Evolutionary conservation across 805 yeast genomes (phyloP).

Genomic region (Cyberlindnera maritima): DNA sequence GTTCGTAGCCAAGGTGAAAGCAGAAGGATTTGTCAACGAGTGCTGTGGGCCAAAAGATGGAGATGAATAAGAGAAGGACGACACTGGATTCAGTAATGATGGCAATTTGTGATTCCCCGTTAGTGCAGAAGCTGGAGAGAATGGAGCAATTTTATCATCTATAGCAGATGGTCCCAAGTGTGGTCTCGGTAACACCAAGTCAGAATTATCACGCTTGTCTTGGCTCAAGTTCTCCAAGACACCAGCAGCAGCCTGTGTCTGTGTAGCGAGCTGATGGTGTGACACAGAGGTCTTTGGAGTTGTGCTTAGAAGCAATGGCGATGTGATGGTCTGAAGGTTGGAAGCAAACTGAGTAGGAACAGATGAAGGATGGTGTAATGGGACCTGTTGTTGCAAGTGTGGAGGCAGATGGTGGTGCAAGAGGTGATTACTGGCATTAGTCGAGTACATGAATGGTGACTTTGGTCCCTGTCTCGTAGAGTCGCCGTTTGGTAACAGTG

Average conservation of each 20-base stretch:
- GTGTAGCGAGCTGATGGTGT: constrained; percentile 30
- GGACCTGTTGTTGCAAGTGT: constrained; percentile 28
- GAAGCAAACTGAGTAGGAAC: constrained; percentile 73
- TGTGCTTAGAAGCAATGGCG: constrained; percentile 59
- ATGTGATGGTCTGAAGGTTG: constrained; percentile 58
- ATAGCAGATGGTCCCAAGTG: neutral
- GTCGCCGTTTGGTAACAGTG: constrained; percentile 37
- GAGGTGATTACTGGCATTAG: constrained; percentile 2
- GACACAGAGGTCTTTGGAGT: constrained; percentile 31
- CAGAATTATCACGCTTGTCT: constrained; percentile 16
- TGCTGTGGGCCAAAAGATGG: constrained; percentile 48
- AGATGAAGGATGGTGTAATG: constrained; percentile 54
- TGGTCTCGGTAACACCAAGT: constrained; percentile 8
- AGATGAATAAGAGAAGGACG: constrained; percentile 32
- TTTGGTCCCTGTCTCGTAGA: constrained; percentile 16
- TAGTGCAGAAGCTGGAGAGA: constrained; percentile 26
- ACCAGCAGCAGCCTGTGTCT: constrained; percentile 31
- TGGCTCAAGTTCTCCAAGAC: constrained; percentile 26
- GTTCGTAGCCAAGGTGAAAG: constrained; percentile 20
- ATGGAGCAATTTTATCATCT: constrained; percentile 19
- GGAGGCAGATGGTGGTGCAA: constrained; percentile 31
- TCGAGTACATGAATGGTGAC: constrained; percentile 17
- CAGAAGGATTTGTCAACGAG: constrained; percentile 28
- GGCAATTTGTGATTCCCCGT: constrained; percentile 19
- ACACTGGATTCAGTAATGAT: constrained; percentile 20